Conservation (phyloP, 2,329 filamentous ascomycete species). For the Aspergillus arachidicola region DNA sequence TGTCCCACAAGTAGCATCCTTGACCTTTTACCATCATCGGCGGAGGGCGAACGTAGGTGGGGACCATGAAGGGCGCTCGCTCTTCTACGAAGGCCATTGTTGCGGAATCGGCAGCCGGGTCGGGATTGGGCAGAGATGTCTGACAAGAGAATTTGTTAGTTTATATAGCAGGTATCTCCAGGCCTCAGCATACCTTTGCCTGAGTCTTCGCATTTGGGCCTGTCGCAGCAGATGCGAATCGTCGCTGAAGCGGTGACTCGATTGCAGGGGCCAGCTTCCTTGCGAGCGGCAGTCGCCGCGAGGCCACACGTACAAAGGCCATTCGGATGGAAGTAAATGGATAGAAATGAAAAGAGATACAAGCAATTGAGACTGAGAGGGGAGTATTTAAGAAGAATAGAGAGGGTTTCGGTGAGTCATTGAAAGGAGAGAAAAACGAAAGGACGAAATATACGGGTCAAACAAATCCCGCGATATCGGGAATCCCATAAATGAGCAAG, state of each 20-base stretch:
- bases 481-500: neutral
- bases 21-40: slow-evolving; percentile 87
- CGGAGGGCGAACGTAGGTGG: slow-evolving; percentile 87
- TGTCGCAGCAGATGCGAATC: slow-evolving; percentile 30
- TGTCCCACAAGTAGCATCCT: slow-evolving; percentile 86
- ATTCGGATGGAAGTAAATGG: slow-evolving; percentile 19
- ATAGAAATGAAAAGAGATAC: neutral
- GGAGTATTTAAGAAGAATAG: slow-evolving; percentile 4
- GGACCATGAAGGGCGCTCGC: slow-evolving; percentile 86
- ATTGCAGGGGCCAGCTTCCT: slow-evolving; percentile 31
- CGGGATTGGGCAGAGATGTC: slow-evolving; percentile 65
- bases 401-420: slow-evolving; percentile 10
- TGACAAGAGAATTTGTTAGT: slow-evolving; percentile 24
- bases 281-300: slow-evolving; percentile 37
- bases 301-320: slow-evolving; percentile 38
- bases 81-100: slow-evolving; percentile 75
- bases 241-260: slow-evolving; percentile 37
- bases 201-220: slow-evolving; percentile 34
- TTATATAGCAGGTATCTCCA: neutral
- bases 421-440: slow-evolving; percentile 4
- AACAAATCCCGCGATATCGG: slow-evolving; percentile 36
- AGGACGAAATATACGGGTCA: slow-evolving; percentile 10
- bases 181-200: slow-evolving; percentile 23
- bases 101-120: slow-evolving; percentile 72
- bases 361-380: neutral